Base-by-base conservation (phyloP, 441 rosid species). In the Brassica balearica region DNA sequence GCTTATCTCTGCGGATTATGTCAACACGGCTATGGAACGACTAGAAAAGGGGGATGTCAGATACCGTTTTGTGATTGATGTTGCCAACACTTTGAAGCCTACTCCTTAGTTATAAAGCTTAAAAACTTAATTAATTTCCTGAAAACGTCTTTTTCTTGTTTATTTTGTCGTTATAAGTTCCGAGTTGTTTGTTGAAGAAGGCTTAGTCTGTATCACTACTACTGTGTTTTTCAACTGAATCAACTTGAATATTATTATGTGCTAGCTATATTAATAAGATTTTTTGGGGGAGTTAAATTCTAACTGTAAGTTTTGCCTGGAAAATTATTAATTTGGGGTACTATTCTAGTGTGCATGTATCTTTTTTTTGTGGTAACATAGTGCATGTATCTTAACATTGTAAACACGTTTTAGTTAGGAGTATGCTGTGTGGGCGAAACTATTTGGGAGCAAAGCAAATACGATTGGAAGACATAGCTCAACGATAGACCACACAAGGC, bases 31-130 rank as follows among this genome's bases (percentile, higher is more conserved):
- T 10, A 61, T 87, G 87, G 90, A 89, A 51, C 78, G 91, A 0
- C 77, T 90, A 1, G 60, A 14, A 2, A 86, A 84, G 63, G 81
- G 29, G 3, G 93, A 90, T 63, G 95, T 90, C 53, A 76, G 81
- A 65, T 90, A 90, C 69, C 83, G 93, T 8, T 90, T 90, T 72
- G 95, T 90, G 8, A 86, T 88, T 51, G 90, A 90, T 64, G 74
- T 90, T 27, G 59, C 20, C 59, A 53, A 55, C 60, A 55, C 60
- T 7, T 2, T 55, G 23, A 55, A 2, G 23, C 60, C 23, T 55
- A 53, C 59, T 51, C 58, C 58, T 51, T 51, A 51, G 6, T 51
- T 51, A 51, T 6, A 20, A 27, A 9, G 34, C 73, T 29, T 19
- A n/a, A 46, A n/a, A 20, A 27, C 59, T 53, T 14, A 17, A 15